phyloP scores from a whole-genome alignment of 1,284 basidiomycete genomes.

The Lignosus rhinocerotis region DNA sequence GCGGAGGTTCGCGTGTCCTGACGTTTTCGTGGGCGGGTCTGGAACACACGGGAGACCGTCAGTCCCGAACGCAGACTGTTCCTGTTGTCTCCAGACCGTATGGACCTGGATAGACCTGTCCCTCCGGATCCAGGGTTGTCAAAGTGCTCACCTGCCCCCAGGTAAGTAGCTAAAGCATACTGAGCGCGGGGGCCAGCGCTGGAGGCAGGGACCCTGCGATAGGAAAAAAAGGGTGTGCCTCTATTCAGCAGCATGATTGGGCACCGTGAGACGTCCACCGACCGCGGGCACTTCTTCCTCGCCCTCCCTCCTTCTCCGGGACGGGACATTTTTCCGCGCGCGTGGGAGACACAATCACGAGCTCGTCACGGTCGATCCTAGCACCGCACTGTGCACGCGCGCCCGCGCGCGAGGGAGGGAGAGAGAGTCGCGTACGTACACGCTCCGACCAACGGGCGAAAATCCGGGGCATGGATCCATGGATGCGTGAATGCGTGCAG shows the following conservation, averaged over 20 bases:
- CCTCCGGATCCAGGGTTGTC: background rate
- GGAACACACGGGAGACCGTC: background rate
- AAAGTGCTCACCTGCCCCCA: background rate
- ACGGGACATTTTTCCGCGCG: background rate
- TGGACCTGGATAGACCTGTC: no score
- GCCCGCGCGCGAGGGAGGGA: no score
- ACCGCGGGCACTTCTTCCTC: no score
- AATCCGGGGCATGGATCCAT: slow-evolving; percentile 1
- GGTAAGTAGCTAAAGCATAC: no score
- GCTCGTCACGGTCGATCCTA: background rate
- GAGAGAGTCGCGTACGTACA: background rate
- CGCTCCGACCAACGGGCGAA: slow-evolving; percentile 1
- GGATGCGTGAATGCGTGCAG: background rate
- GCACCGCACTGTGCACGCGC: no score
- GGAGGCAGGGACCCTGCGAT: background rate
- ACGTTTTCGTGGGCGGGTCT: no score
- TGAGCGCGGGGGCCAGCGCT: background rate
- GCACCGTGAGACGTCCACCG: no score
- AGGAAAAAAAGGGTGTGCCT: no score
- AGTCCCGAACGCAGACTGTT: background rate
- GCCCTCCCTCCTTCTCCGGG: no score
- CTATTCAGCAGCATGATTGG: no score
- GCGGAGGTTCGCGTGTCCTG: no score
- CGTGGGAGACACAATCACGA: background rate
- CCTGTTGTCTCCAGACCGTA: no score